Base-by-base conservation (phyloP, 2,329 filamentous ascomycete species). In the Trichoderma afroharzianum region DNA sequence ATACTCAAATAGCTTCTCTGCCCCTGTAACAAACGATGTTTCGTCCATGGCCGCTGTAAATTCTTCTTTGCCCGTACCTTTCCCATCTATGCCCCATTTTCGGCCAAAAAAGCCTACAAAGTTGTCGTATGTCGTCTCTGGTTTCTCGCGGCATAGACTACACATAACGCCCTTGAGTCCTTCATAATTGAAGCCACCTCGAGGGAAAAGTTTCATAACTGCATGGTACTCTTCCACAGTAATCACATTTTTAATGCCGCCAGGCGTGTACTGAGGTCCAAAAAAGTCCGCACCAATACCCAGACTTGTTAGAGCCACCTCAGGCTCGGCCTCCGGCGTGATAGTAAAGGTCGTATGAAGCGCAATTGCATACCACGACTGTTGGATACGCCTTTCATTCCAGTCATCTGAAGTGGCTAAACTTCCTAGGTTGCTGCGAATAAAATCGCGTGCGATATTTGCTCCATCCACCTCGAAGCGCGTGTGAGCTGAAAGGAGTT, bases 401-500 rank as follows among this genome's bases (percentile, higher is more conserved):
- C 62, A 64, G 9, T 53, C 62, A 12, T 57, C 15, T 2, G 26
- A 2, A 9, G 28, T n/a, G 11, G 24, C 12, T n/a, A 47, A 28
- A 9, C 9, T 30, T 18, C 33, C 63, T 6, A 36, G 12, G 8
- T 53, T 32, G 21, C 9, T 32, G 14, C 50, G 47, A 33, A 67
- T 24, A 11, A 57, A 67, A 1, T 67, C 47, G 4, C 63, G 28
- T 5, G 63, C 30, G 14, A 67, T 57, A 15, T 67, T 58, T 26
- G 63, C 63, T 24, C 63, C 63, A 15, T 67, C 63, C 7, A 67
- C 30, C 30, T 67, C 63, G n/a, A 67, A 67, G 9, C 63, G 63
- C n/a, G n/a, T 55, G 21, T 58, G 24, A 5, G 21, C 6, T 2
- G 63, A 67, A 15, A 67, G 30, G 26, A 67, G 21, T 57, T 36